Evolutionary conservation across 2,329 filamentous ascomycete species (phyloP).

Genomic region (Dichotomopilus funicola): DNA sequence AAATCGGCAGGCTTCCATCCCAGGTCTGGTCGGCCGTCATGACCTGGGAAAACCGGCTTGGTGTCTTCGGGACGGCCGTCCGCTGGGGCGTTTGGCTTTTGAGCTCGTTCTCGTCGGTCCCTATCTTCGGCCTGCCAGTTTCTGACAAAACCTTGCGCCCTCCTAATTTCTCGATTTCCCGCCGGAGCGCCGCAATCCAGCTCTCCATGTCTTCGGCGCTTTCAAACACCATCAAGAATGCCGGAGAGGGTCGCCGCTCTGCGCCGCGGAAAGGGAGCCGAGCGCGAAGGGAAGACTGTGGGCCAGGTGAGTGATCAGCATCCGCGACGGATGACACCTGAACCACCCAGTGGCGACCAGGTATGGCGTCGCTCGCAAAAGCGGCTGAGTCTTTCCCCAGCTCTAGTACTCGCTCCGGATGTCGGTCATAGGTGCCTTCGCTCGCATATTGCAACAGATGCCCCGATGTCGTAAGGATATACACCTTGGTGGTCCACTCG

Average conservation of each 20-base stretch:
- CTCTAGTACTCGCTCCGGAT: slow-evolving; percentile 67
- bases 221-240: slow-evolving; percentile 67
- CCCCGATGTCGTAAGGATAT: slow-evolving; percentile 63
- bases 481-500: slow-evolving; percentile 67
- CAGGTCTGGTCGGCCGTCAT: slow-evolving; percentile 32
- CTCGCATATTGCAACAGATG: slow-evolving; percentile 69
- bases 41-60: slow-evolving; percentile 39
- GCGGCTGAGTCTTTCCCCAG: slow-evolving; percentile 70
- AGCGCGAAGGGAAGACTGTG: slow-evolving; percentile 57
- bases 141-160: slow-evolving; percentile 59
- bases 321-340: slow-evolving; percentile 65
- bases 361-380: slow-evolving; percentile 73
- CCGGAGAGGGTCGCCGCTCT: slow-evolving; percentile 53
- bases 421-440: slow-evolving; percentile 61
- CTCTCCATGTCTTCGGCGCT: slow-evolving; percentile 66
- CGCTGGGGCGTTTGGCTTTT: slow-evolving; percentile 40
- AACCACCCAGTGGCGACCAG: slow-evolving; percentile 72
- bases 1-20: slow-evolving; percentile 23
- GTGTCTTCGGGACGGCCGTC: slow-evolving; percentile 42
- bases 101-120: slow-evolving; percentile 31
- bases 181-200: slow-evolving; percentile 64
- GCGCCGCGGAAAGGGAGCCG: slow-evolving; percentile 54
- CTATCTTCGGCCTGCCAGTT: slow-evolving; percentile 46
- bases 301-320: slow-evolving; percentile 44
- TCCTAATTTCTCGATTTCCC: slow-evolving; percentile 63